These are phyloP conservation scores for Monilinia fructigena DNA, from an alignment of 2,329 filamentous ascomycete genomes.

Conservation along the genomic window DNA sequence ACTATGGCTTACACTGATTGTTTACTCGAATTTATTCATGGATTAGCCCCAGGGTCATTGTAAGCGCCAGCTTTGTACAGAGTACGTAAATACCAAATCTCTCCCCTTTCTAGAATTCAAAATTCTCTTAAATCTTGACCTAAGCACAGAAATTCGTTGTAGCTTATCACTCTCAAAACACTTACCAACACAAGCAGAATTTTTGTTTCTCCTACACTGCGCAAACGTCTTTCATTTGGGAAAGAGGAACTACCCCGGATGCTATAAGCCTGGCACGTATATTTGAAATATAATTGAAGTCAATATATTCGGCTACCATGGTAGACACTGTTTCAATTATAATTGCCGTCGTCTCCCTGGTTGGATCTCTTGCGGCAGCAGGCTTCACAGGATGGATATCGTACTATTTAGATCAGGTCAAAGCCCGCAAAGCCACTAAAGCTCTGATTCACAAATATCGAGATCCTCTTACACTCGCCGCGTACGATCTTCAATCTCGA, in stretches of 20 bases:
- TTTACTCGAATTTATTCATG: not conserved
- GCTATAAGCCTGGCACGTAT: not conserved
- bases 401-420: constrained; percentile 35
- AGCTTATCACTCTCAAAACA: not conserved
- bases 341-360: constrained; percentile 34
- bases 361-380: constrained; percentile 33
- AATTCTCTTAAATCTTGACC: not conserved
- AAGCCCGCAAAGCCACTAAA: constrained; percentile 32
- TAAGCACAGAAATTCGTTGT: not conserved
- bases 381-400: constrained; percentile 36
- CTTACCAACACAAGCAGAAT: not conserved
- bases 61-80: constrained; percentile 17
- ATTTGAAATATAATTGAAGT: not conserved
- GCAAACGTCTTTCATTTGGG: not conserved
- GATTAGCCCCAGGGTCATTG: not conserved
- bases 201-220: not conserved
- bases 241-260: not conserved
- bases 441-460: constrained; percentile 35
- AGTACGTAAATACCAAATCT: not conserved
- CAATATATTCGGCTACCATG: constrained; percentile 23
- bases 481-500: constrained; percentile 34
- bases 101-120: not conserved
- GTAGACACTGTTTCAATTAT: constrained; percentile 33
- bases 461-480: constrained; percentile 34
- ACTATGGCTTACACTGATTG: not conserved